Conservation (phyloP, 768 basidiomycete species). For the Lyophyllum decastes region DNA sequence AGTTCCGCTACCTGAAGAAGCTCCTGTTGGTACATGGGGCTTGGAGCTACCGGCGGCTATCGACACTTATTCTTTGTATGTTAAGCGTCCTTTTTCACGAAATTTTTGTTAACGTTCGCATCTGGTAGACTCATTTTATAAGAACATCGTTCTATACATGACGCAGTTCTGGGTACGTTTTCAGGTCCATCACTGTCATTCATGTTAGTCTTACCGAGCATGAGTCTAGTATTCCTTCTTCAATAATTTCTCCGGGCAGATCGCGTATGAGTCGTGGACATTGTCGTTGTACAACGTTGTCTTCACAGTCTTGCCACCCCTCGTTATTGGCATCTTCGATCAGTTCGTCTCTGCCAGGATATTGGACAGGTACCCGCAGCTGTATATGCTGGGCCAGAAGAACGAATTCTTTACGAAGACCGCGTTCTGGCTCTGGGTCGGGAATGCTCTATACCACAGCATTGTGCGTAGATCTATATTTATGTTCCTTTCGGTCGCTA, state of each 20-base stretch:
- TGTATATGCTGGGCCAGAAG: conserved; percentile 92
- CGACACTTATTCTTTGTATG: conserved; percentile 94
- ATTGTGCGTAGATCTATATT: conserved; percentile 49
- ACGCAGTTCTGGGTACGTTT: conserved; percentile 93
- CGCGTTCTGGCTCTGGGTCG: conserved; percentile 91
- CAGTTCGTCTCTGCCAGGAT: conserved; percentile 98
- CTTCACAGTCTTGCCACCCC: conserved; percentile 93
- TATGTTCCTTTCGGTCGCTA: conserved; percentile 6
- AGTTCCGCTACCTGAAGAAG: conserved; percentile 96
- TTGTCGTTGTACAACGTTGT: conserved; percentile 95
- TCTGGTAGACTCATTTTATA: conserved; percentile 90
- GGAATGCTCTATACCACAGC: conserved; percentile 88
- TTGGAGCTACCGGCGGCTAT: conserved; percentile 96
- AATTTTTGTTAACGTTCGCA: conserved; percentile 9
- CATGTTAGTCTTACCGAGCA: not conserved
- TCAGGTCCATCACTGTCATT: not conserved
- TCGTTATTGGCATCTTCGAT: conserved; percentile 98
- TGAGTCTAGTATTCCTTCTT: conserved; percentile 88
- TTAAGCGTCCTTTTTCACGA: conserved; percentile 11
- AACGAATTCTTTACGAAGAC: conserved; percentile 93
- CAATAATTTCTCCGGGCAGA: conserved; percentile 99
- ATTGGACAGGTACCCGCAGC: conserved; percentile 94
- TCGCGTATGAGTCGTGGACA: conserved; percentile 98
- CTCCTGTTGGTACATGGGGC: conserved; percentile 94
- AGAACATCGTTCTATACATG: conserved; percentile 98